Base-by-base conservation (phyloP, 768 basidiomycete genomes). In the Tricholoma flavovirens region DNA sequence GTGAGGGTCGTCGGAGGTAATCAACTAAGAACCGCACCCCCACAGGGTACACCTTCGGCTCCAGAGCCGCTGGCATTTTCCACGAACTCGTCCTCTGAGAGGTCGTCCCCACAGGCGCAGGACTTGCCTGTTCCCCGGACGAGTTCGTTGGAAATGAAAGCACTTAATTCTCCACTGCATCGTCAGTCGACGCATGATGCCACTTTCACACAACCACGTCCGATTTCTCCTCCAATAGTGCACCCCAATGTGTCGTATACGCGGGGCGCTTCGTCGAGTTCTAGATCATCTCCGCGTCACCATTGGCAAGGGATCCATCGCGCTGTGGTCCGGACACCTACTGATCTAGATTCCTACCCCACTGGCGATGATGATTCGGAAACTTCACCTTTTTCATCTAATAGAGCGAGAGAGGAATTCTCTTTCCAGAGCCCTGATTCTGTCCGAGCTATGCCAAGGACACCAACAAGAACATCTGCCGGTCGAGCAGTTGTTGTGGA, bases 321-420 rank as follows among this genome's bases (percentile, higher is more conserved):
- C 33, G 65, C 62, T 29, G 53, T 62, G 35, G 68, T 73, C 30
- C 65, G 64, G 49, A 72, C 72, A 4, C 74, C 73, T 15, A 26
- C 59, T n/a, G 60, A 62, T 15, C 22, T 64, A 22, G 12, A 17
- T 5, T 58, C 60, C 30, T 64, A 61, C 43, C 60, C 62, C 24
- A n/a, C n/a, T n/a, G 58, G 50, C 51, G 62, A 60, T 19, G 17
- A n/a, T n/a, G 55, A 49, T 22, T 49, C 55, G n/a, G n/a, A n/a
- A 14, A 43, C 38, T 5, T 26, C 24, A 26, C 24, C 24, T 26
- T 26, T 32, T 15, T 11, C 48, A 49, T 46, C n/a, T n/a, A n/a
- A 51, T 24, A 6, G 21, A 24, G 5, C 15, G 11, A 21, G 12
- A 10, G 22, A 22, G 17, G 33, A 50, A 12, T 52, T 26, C 15